A percentile compares a stretch with the other conserved stretches of the same genome.
These are phyloP conservation scores for Botrytis fabae DNA, from an alignment of 2,329 filamentous ascomycete species.

Conservation along the genomic window DNA sequence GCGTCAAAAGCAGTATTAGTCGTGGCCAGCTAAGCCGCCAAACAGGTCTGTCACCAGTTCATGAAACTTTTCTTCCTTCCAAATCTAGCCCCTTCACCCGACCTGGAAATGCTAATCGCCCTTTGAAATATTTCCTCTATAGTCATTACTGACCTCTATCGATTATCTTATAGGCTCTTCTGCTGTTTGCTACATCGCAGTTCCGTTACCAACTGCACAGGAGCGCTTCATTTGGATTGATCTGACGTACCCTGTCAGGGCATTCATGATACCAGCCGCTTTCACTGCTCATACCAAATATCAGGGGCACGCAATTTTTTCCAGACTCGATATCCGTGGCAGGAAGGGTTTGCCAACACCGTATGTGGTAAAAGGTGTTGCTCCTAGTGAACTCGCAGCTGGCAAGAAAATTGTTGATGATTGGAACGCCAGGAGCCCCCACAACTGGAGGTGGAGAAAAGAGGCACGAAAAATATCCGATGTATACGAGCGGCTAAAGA, in stretches of 20 bases:
- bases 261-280: background rate
- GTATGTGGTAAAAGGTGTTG: background rate
- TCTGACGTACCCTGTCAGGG: slow-evolving; percentile 13
- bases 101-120: too few relatives aligned
- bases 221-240: slow-evolving; percentile 9
- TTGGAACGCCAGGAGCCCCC: background rate
- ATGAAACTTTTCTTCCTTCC: too few relatives aligned
- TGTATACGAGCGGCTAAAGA: background rate
- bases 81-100: too few relatives aligned
- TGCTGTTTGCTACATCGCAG: slow-evolving; percentile 4
- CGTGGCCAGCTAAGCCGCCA: background rate
- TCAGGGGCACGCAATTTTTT: slow-evolving; percentile 3
- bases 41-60: background rate
- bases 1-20: background rate
- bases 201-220: background rate
- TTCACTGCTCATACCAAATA: slow-evolving; percentile 7
- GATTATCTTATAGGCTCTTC: background rate
- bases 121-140: too few relatives aligned
- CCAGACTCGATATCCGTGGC: background rate
- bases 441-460: background rate
- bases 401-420: background rate
- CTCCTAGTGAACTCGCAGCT: background rate
- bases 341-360: slow-evolving; percentile 2
- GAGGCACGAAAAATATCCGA: background rate
- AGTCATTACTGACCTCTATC: too few relatives aligned